Evolutionary conservation across 1,284 basidiomycete species (phyloP), one percentile per base, ranked within the genome.

Genomic region (Trichosporon inkin): DNA sequence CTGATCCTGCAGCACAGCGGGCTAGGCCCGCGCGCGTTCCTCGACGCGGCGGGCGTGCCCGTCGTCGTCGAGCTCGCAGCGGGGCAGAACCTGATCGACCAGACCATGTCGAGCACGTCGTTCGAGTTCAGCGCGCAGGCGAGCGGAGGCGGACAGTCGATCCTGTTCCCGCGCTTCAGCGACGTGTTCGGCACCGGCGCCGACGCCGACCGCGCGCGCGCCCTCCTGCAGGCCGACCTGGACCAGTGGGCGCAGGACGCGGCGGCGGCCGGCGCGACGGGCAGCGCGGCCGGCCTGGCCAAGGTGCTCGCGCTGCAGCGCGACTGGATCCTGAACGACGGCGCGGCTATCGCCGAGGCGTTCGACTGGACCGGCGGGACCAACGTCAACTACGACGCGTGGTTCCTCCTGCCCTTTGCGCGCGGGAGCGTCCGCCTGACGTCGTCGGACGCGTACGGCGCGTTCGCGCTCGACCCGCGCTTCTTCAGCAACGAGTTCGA

Each of bases 1-100:
- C 64, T 74, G 16, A 67, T 81, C 19, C 73, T 81, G 2, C 79
- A 81, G 67, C 74, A 75, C 11, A 75, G 71, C 2, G 80, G 80
- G 20, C 75, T 81, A 24, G 80, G 80, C 1, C 72, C 74, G 11
- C 34, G 63, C 6, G 16, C 58, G 2, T 67, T 79, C 14, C 71
- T 80, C 13, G 17, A 62, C 17, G 39, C 64, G 16, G 71, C 73
- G 4, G 74, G 76, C 14, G 71, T 80, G 10, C 53, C 57, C 6
- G 65, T 65, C 28, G 61, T 60, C 10, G 65, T 80, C 44, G 67
- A 75, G 53, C 68, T 80, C 0, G 73, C 77, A 0, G 71, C 74
- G 20, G 78, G 78, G 7, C 68, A 71, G 58, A 78, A 80, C 61
- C 62, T 79, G 19, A 76, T 77, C 57, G 79, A 81, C 56, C 80